Evolutionary conservation across 768 basidiomycete genomes (phyloP).

Genomic region (Suillus sp.): DNA sequence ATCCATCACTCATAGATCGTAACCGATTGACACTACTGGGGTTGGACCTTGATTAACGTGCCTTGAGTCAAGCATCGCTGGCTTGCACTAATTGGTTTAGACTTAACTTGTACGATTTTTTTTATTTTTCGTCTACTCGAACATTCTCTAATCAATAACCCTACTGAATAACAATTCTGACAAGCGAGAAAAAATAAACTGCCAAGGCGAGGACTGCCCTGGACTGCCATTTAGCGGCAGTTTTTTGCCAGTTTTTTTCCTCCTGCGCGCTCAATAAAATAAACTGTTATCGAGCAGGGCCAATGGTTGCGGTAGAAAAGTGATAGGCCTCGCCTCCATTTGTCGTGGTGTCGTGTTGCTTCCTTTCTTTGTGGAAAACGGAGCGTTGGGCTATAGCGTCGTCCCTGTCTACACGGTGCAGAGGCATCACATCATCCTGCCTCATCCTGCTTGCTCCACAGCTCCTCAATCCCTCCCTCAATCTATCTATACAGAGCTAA

Average conservation of each 20-base stretch:
- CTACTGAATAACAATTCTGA: too few relatives aligned
- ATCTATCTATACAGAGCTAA: neutral
- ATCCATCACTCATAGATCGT: neutral
- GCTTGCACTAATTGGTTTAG: neutral
- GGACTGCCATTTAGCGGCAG: too few relatives aligned
- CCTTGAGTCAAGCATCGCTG: neutral
- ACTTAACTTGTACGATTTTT: neutral
- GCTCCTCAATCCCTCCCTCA: neutral
- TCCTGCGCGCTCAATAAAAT: too few relatives aligned
- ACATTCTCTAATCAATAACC: neutral
- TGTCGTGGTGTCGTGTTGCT: neutral
- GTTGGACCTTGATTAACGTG: neutral
- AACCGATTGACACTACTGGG: neutral
- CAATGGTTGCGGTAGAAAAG: neutral
- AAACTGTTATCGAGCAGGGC: neutral
- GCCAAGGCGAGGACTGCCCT: too few relatives aligned
- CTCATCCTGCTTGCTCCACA: neutral
- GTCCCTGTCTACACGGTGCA: neutral
- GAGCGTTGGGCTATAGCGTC: neutral
- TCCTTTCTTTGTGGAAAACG: neutral
- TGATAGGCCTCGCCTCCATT: neutral
- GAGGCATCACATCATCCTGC: neutral
- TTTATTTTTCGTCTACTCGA: slow-evolving; percentile 1
- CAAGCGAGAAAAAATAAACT: too few relatives aligned
- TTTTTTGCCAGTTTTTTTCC: too few relatives aligned